Evolutionary conservation across 306 rosid genomes (phyloP).

Genomic region (Prunus mira): DNA sequence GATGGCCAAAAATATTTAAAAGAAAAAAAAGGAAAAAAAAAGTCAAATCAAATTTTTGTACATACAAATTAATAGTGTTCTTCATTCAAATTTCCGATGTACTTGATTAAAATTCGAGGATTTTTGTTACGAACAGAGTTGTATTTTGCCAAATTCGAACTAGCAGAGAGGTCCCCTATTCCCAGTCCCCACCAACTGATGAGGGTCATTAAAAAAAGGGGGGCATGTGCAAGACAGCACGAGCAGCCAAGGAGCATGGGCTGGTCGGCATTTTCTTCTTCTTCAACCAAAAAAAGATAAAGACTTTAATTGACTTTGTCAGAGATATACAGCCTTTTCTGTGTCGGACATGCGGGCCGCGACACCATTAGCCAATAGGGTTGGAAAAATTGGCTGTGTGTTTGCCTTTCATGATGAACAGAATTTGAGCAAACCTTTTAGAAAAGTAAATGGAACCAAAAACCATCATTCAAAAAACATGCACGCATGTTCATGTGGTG

Average conservation of each 20-base stretch:
- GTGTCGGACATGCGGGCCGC: background rate
- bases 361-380: background rate
- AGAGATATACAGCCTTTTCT: background rate
- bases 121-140: too few relatives aligned
- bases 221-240: background rate
- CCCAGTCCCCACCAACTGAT: background rate
- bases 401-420: background rate
- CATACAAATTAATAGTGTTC: too few relatives aligned
- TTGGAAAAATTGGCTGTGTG: background rate
- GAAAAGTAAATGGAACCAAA: constrained; percentile 1
- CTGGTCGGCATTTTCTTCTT: background rate
- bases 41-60: too few relatives aligned
- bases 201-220: background rate
- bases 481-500: background rate
- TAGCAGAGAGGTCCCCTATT: background rate
- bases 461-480: constrained; percentile 14
- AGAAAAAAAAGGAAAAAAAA: too few relatives aligned
- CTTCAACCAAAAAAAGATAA: background rate
- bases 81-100: background rate
- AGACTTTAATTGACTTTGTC: background rate
- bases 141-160: too few relatives aligned
- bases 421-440: background rate
- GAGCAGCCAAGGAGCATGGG: background rate
- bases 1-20: too few relatives aligned
- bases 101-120: background rate